Conservation (phyloP, 2,329 filamentous ascomycete species). For the Aspergillus ochraceoroseus region DNA sequence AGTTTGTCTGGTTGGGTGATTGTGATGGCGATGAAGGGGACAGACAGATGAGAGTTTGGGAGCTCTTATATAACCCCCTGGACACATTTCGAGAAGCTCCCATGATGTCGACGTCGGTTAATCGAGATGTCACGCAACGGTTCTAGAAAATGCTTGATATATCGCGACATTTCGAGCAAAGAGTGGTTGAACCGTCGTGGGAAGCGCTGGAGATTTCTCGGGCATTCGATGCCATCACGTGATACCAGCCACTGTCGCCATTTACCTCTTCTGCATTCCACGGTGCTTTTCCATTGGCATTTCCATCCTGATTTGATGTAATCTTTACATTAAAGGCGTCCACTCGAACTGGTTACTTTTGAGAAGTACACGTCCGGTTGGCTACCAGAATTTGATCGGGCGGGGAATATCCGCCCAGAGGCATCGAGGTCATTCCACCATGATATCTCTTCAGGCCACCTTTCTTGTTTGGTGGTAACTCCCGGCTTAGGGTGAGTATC, state of each 20-base stretch:
- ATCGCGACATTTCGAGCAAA: slow-evolving; percentile 10
- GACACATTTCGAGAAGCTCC: slow-evolving; percentile 16
- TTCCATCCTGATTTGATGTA: background rate
- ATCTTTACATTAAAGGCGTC: too few relatives aligned
- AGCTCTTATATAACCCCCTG: slow-evolving; percentile 20
- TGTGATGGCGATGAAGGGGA: slow-evolving; percentile 10
- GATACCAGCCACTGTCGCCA: slow-evolving; percentile 9
- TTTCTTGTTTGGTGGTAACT: too few relatives aligned
- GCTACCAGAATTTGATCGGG: too few relatives aligned
- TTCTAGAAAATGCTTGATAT: slow-evolving; percentile 8
- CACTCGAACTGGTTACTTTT: too few relatives aligned
- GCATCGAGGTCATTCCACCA: too few relatives aligned
- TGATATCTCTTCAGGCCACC: too few relatives aligned
- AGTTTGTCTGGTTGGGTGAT: slow-evolving; percentile 8
- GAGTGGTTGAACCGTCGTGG: slow-evolving; percentile 4
- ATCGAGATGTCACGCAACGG: background rate
- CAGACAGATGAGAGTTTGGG: slow-evolving; percentile 8
- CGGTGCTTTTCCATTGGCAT: background rate
- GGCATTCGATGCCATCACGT: slow-evolving; percentile 26
- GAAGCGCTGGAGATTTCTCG: slow-evolving; percentile 21
- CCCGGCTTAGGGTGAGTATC: too few relatives aligned
- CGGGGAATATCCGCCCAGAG: too few relatives aligned
- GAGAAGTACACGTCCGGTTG: too few relatives aligned
- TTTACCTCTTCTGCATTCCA: background rate
- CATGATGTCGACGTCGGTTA: background rate